Base-by-base conservation (phyloP, 108 stramenopile species). In the Skeletonema marinoi region DNA sequence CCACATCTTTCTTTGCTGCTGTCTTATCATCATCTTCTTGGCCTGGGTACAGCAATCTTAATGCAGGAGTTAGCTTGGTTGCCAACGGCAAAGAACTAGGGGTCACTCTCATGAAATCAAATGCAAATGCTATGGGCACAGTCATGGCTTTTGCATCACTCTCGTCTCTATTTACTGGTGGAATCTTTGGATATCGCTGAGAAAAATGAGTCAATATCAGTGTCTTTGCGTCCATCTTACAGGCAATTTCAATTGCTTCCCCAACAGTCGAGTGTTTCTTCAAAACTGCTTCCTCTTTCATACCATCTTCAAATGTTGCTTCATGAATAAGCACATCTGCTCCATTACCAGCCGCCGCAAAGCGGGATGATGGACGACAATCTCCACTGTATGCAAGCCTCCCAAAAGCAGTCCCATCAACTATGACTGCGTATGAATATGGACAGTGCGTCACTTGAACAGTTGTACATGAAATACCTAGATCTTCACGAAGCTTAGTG, bases 291-390 rank as follows among this genome's bases (percentile, higher is more conserved):
- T 96, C 93, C 8, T 89, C 91, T 74, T 90, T 91, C 92, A 95
- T 92, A 31, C 89, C 95, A 83, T 98, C 93, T 69, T 97, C 97
- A 82, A 99, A 99, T 8, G 98, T 99, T 29, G 98, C 98, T 84
- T 99, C 98, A 59, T 99, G 98, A 66, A 99, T 96, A 9, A 99
- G 85, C 31, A 99, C 36, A 41, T 96, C 90, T 9, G 96, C 88
- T 31, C 88, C 88, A 41, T 51, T 41, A 6, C 86, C 97, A 59
- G 67, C 83, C 41, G 71, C 56, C 6, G 92, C 96, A 60, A 98
- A 88, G 30, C 58, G 41, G 32, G 69, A 68, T 14, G 95, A 96
- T 4, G 98, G 98, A n/a, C 97, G 92, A 66, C 96, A 96, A 80
- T 99, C 98, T 7, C 98, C 98, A 58, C 90, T 91, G 74, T 98